Conservation (phyloP, 106 monocot species). For the Agapanthus africanus region DNA sequence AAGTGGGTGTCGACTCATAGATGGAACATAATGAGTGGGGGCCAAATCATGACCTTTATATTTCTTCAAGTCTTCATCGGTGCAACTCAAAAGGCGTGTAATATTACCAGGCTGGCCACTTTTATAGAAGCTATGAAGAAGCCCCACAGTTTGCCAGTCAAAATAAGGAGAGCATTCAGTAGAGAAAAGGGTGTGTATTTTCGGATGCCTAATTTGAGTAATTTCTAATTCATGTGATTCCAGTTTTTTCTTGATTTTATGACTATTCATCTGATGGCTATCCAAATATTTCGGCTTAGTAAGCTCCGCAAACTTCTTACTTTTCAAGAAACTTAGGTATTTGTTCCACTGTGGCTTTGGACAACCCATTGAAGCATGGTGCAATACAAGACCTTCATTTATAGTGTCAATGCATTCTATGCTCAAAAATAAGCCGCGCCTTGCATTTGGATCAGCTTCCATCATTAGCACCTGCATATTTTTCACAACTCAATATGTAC, state of each 20-base stretch:
- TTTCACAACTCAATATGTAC: not conserved
- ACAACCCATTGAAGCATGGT: conserved; percentile 75
- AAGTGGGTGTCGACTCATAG: conserved; percentile 90
- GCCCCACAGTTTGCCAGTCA: conserved; percentile 13
- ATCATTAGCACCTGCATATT: conserved; percentile 60
- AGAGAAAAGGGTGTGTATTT: conserved; percentile 93
- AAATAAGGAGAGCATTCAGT: conserved; percentile 50
- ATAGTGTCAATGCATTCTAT: conserved; percentile 95
- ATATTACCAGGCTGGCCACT: conserved; percentile 97
- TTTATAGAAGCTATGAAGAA: conserved; percentile 8
- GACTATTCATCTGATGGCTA: conserved; percentile 6
- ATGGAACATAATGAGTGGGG: conserved; percentile 96
- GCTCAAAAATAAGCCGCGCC: conserved; percentile 69
- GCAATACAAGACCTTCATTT: conserved; percentile 83
- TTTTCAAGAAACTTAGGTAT: conserved; percentile 88
- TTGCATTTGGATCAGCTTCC: conserved; percentile 57
- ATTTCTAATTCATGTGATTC: not conserved
- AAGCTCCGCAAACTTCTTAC: conserved; percentile 67
- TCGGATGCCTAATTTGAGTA: conserved; percentile 29
- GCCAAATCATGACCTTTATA: conserved; percentile 93
- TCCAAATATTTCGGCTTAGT: conserved; percentile 71
- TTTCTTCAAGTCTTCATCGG: conserved; percentile 58
- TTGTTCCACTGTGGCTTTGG: conserved; percentile 74
- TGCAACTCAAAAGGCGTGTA: conserved; percentile 88
- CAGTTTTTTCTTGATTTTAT: conserved; percentile 12